Base-by-base conservation (phyloP, 306 rosid genomes). In the Citrullus mucosospermus region DNA sequence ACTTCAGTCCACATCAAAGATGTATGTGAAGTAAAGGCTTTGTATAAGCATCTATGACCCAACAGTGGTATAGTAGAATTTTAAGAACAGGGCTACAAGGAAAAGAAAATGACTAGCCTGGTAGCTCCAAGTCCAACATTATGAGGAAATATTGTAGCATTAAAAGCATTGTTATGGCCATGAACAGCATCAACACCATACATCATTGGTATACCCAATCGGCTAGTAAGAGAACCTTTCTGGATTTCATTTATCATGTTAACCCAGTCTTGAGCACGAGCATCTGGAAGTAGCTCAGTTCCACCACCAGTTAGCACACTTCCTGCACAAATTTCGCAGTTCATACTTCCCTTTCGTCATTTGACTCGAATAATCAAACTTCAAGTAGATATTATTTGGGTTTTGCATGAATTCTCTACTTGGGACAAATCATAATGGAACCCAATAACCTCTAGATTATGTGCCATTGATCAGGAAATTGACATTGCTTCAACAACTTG, bases 281-380 rank as follows among this genome's bases (percentile, higher is more conserved):
- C 98, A 86, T 73, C 86, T n/a, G 97, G 93, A 68, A 92, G 93
- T 1, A 93, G 97, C 28, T 82, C 86, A 48, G 96, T 92, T 41
- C 97, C 98, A 13, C 98, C 98, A 3, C 98, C 98, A 72, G 95
- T 94, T 89, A 94, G 78, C 65, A 92, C 93, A 84, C 98, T 94
- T 13, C 98, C 98, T 94, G 97, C 82, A 69, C 54, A 48, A 69
- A 46, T 48, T 72, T 44, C 11, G 10, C 41, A 72, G 54, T 20
- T 44, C 55, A 44, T 72, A 38, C 56, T 70, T 17, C 28, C 11
- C 60, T 55, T 30, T 34, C 20, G 14, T 66, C 73, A 66, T 55
- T 55, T 36, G 14, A 66, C 50, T 66, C 46, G 15, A 14, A 66
- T 66, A 15, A 66, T 67, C 53, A 67, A 67, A n/a, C 8, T 39